Evolutionary conservation across 2,329 filamentous ascomycete species (phyloP).

Genomic region (Aspergillus persii): DNA sequence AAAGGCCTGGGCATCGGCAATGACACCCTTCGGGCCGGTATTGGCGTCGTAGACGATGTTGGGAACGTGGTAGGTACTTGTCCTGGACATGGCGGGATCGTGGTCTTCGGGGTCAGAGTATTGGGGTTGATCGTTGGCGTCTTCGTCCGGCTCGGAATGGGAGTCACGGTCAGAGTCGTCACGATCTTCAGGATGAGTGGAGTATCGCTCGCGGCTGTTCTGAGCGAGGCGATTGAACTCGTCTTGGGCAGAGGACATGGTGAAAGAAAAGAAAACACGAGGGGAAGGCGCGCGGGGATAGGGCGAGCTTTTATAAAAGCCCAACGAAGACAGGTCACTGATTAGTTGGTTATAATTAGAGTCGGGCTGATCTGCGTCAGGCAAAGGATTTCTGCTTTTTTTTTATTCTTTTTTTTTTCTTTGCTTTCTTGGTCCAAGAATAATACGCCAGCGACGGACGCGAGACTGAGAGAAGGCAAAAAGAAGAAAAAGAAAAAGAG

Average conservation of each 20-base stretch:
- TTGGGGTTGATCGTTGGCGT: conserved; percentile 26
- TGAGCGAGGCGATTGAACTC: conserved; percentile 46
- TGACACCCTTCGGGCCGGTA: conserved; percentile 52
- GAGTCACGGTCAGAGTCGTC: conserved; percentile 30
- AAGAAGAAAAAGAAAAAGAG: background rate
- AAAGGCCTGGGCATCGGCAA: conserved; percentile 51
- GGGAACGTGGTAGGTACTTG: conserved; percentile 43
- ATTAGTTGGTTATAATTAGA: conserved; percentile 2
- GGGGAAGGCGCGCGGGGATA: conserved; percentile 1
- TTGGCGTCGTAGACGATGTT: conserved; percentile 49
- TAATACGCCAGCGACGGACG: background rate
- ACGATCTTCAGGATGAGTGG: conserved; percentile 45
- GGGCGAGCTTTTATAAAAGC: conserved; percentile 13
- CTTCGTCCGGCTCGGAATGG: conserved; percentile 23
- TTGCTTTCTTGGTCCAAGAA: background rate
- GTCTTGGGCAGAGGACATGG: conserved; percentile 46
- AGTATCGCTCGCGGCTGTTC: conserved; percentile 33
- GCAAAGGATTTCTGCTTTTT: conserved; percentile 1
- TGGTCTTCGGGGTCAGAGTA: conserved; percentile 37
- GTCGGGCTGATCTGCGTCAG: conserved; percentile 11
- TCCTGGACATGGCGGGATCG: conserved; percentile 34
- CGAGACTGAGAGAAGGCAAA: background rate
- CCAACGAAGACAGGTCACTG: conserved; percentile 12
- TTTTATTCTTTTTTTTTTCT: background rate
- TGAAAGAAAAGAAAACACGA: conserved; percentile 23